These are phyloP conservation scores for Tricholoma terreum DNA, from an alignment of 768 basidiomycete genomes.

Conservation along the genomic window DNA sequence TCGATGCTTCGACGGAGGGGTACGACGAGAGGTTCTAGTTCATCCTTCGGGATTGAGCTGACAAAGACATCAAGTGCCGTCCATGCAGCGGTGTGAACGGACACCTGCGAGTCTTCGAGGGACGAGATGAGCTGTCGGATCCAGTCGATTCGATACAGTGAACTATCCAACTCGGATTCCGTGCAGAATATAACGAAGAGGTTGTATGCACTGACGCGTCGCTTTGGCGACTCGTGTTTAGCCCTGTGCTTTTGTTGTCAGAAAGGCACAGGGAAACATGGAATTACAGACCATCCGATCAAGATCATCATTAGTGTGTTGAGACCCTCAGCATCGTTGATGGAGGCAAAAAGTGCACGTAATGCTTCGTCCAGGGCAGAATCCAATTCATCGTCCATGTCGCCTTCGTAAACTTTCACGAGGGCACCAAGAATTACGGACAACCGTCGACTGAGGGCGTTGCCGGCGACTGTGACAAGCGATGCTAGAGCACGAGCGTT, in stretches of 20 bases:
- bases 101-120: conserved; percentile 72
- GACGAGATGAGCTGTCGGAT: conserved; percentile 82
- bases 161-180: conserved; percentile 74
- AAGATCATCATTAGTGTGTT: conserved; percentile 87
- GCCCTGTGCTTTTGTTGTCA: conserved; percentile 50
- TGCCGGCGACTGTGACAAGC: conserved; percentile 91
- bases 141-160: conserved; percentile 92
- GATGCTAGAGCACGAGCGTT: conserved; percentile 90
- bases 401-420: conserved; percentile 71
- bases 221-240: conserved; percentile 64
- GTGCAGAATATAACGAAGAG: conserved; percentile 84
- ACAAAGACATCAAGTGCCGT: conserved; percentile 81
- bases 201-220: conserved; percentile 76
- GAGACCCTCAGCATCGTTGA: conserved; percentile 83
- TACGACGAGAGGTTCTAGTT: conserved; percentile 86
- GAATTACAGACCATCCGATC: conserved; percentile 71
- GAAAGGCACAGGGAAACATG: neutral
- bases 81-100: conserved; percentile 82
- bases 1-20: conserved; percentile 89
- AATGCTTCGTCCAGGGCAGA: conserved; percentile 74
- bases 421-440: conserved; percentile 76
- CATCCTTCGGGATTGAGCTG: conserved; percentile 89
- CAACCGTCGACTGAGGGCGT: conserved; percentile 81
- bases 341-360: conserved; percentile 69
- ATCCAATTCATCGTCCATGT: conserved; percentile 64